Evolutionary conservation across 306 rosid genomes (phyloP).

Genomic region (Astragalus glycyphyllos): DNA sequence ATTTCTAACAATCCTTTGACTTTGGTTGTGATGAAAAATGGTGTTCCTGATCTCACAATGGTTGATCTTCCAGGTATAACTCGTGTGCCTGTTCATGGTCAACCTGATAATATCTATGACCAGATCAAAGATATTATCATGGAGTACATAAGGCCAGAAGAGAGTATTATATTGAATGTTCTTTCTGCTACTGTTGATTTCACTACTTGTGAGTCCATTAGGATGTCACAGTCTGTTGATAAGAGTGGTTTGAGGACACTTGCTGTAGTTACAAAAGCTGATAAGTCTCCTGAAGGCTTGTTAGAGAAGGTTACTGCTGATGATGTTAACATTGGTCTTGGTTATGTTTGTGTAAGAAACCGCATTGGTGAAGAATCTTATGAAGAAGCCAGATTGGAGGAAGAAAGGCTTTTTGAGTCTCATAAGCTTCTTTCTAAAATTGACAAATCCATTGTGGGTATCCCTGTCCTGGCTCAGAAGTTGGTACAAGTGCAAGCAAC

Average conservation of each 20-base stretch:
- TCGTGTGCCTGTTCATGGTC: constrained; percentile 64
- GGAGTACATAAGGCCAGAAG: constrained; percentile 60
- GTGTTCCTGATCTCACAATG: constrained; percentile 61
- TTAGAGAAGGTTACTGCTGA: constrained; percentile 63
- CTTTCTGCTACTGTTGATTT: constrained; percentile 64
- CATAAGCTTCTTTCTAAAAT: constrained; percentile 51
- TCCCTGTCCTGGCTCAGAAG: constrained; percentile 60
- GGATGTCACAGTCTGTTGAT: constrained; percentile 68
- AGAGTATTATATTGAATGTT: constrained; percentile 65
- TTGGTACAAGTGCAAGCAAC: constrained; percentile 50
- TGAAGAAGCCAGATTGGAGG: constrained; percentile 54
- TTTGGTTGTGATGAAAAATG: constrained; percentile 53
- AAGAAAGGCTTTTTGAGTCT: constrained; percentile 41
- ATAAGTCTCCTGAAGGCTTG: constrained; percentile 62
- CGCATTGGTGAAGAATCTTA: constrained; percentile 56
- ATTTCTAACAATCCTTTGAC: constrained; percentile 54
- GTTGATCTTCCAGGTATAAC: constrained; percentile 69
- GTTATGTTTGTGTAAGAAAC: constrained; percentile 66
- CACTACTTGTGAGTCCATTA: constrained; percentile 61
- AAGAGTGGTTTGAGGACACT: constrained; percentile 57
- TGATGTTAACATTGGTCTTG: constrained; percentile 65
- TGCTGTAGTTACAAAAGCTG: constrained; percentile 62
- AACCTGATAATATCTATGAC: constrained; percentile 63
- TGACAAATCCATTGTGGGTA: constrained; percentile 56
- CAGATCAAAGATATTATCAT: constrained; percentile 58